phyloP scores from a whole-genome alignment of 257 asterid species.

The Perilla frutescens region DNA sequence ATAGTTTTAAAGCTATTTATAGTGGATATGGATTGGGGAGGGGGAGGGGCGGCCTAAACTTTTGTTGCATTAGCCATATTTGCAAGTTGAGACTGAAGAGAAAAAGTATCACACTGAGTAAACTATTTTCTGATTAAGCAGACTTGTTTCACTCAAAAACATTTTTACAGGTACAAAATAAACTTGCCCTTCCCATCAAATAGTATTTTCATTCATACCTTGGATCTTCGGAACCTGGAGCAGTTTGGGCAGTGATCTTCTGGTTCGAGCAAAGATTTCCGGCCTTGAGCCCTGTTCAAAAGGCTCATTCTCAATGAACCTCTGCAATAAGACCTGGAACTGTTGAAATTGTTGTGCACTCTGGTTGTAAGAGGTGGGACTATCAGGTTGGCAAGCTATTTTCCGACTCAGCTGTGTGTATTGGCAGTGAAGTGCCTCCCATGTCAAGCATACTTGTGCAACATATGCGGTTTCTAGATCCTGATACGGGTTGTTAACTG shows the following conservation, averaged over 20 bases:
- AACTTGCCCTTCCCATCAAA: not conserved
- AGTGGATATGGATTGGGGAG: not conserved
- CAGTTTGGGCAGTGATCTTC: slow-evolving; percentile 74
- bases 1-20: no score
- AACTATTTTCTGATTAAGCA: no score
- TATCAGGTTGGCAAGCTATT: slow-evolving; percentile 62
- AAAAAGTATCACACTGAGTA: no score
- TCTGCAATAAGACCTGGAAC: slow-evolving; percentile 83
- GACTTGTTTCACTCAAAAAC: no score
- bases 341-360: slow-evolving; percentile 96
- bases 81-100: not conserved
- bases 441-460: slow-evolving; percentile 91
- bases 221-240: slow-evolving; percentile 91
- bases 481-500: slow-evolving; percentile 57
- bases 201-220: slow-evolving; percentile 50
- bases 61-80: not conserved
- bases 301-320: slow-evolving; percentile 94
- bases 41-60: not conserved
- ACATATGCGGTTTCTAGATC: slow-evolving; percentile 91
- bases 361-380: slow-evolving; percentile 66
- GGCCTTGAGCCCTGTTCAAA: slow-evolving; percentile 84
- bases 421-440: slow-evolving; percentile 96
- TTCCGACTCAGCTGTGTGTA: slow-evolving; percentile 84
- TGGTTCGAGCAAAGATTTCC: slow-evolving; percentile 76
- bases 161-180: no score